Evolutionary conservation across 148 eudicot species (phyloP), one percentile per base, ranked within the genome.

Genomic region (Cornus suecica): DNA sequence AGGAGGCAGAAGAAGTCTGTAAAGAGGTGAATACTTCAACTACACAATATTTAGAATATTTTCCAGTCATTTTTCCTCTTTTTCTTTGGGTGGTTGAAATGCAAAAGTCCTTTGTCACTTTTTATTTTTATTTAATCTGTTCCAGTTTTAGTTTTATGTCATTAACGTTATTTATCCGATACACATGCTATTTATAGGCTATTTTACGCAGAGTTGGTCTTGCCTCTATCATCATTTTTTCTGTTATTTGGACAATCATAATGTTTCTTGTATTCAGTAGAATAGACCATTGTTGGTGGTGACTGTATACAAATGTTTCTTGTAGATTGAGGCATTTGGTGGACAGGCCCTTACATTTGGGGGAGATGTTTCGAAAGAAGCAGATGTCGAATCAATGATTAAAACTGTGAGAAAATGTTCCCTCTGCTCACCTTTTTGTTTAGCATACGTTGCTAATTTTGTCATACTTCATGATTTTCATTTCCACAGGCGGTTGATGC

Each of bases 281-380:
- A 32, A 18, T 73, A 29, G 58, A 26, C 62, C 41, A 41, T 73
- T 5, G 41, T 41, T 62, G 76, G 45, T 62, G 76, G 45, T 34
- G 30, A 41, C 60, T 13, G 22, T 68, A 13, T 34, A 41, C 24
- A 13, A 48, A 30, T 60, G 42, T 72, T 65, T 73, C 52, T 84
- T 80, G 77, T 86, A 96, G 99, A 90, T 93, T 71, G 94, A 96
- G 86, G 82, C 87, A 60, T 56, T 60, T 72, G 98, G 99, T 42
- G 97, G 98, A 54, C 83, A 89, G 70, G 93, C 98, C 69, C 83
- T 93, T 81, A 80, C 89, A 27, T 95, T 93, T 84, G 93, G 97
- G 48, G 99, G 94, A 64, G 99, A 96, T 84, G 97, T 96, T 45
- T 93, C 99, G 9, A 92, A 96, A 85, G 98, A 96, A 87, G 88